Base-by-base conservation (phyloP, 495 filamentous ascomycete species). In the Amniculicola lignicola region DNA sequence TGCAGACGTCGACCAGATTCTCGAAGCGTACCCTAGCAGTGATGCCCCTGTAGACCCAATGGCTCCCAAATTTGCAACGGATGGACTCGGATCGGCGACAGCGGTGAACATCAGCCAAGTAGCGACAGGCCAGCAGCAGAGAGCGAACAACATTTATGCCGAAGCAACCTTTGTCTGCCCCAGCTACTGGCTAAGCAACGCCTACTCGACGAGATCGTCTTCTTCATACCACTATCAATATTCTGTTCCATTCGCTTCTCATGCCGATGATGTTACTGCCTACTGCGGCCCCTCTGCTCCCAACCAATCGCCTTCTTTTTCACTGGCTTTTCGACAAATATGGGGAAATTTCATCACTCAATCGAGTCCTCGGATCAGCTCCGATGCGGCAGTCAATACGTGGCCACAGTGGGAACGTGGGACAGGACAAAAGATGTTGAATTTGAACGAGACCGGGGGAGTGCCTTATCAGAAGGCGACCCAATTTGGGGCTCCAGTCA, bases 111-210 rank as follows among this genome's bases (percentile, higher is more conserved):
- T 52, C 15, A 42, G 21, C 12, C 48, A 45, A 19, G 74, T 80
- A 22, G 78, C 67, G 5, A 76, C 70, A 0, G 73, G 74, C 9
- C 77, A 82, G 45, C 76, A 82, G 22, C 53, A 57, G 31, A 41
- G 58, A 18, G 76, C 67, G 3, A 71, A 71, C 33, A 77, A 59
- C 12, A 74, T 87, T 47, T 81, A 77, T 47, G 79, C 77, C 46
- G 84, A 88, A 65, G 77, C 76, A n/a, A 79, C 74, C 4, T 85
- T 85, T 49, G 70, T 74, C 55, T 87, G 82, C 56, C 80, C 83
- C 0, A 72, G 79, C 0, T 79, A 83, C 63, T 87, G 81, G 82
- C 71, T 86, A 25, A 42, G 41, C 16, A 42, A 47, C 37, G 51
- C 41, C 0, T 55, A 55, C 25, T 81, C 79, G 6, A 72, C 27